Percentiles rank a stretch among this genome's conserved stretches.
phyloP scores from a whole-genome alignment of 2,329 filamentous ascomycete genomes.

The Apiospora aurea region DNA sequence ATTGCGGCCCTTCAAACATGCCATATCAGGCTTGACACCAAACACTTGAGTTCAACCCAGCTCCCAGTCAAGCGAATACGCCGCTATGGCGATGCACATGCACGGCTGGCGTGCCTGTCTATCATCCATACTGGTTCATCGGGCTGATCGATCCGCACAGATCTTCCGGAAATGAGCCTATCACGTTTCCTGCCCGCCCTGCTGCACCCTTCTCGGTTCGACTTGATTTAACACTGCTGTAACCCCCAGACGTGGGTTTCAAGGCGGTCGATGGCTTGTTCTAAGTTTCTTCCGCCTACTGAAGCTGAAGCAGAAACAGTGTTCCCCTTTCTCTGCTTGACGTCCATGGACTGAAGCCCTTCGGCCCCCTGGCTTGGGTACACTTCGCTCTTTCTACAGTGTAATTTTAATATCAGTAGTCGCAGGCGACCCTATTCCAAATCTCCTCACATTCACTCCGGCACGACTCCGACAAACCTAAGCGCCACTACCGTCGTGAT shows the following conservation, averaged over 20 bases:
- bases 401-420: constrained; percentile 11
- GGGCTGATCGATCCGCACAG: constrained; percentile 15
- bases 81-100: constrained; percentile 4
- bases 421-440: constrained; percentile 20
- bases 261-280: background rate
- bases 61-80: constrained; percentile 13
- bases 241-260: constrained; percentile 15
- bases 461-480: constrained; percentile 6
- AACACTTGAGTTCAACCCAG: constrained; percentile 16
- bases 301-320: background rate
- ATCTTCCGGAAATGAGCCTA: constrained; percentile 7
- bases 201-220: constrained; percentile 10
- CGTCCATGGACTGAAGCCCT: constrained; percentile 9
- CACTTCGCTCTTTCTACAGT: constrained; percentile 13
- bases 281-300: constrained; percentile 4
- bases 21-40: constrained; percentile 9
- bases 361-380: constrained; percentile 17
- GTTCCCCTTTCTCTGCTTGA: constrained; percentile 1
- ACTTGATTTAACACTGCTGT: constrained; percentile 16
- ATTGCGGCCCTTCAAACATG: constrained; percentile 11
- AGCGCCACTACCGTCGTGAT: background rate
- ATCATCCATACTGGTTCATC: background rate
- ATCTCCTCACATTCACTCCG: background rate
- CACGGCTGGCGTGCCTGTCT: background rate
- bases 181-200: background rate